These are phyloP conservation scores for Annulohypoxylon maeteangense DNA, from an alignment of 495 filamentous ascomycete species.

Conservation along the genomic window DNA sequence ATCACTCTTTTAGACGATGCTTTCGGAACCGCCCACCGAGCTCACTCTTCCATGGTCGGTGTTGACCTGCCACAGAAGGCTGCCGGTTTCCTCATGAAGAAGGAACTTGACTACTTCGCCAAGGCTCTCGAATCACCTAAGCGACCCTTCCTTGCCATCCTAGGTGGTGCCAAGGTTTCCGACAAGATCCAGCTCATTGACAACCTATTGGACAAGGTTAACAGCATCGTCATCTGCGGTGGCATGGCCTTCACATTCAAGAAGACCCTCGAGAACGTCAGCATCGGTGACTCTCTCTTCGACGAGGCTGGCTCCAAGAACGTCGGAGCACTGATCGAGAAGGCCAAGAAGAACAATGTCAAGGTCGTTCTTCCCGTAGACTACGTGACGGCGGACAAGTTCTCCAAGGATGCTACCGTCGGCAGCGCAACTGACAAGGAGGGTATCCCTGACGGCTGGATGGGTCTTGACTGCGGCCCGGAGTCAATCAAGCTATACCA, in stretches of 20 bases:
- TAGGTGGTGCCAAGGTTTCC: conserved; percentile 96
- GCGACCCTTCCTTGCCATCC: conserved; percentile 97
- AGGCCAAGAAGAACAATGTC: conserved; percentile 96
- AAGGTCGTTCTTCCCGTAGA: conserved; percentile 94
- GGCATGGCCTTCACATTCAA: conserved; percentile 99
- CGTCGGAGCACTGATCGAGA: conserved; percentile 85
- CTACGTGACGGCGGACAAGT: conserved; percentile 96
- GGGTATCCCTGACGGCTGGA: conserved; percentile 95
- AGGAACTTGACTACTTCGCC: conserved; percentile 99
- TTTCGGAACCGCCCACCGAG: conserved; percentile 97
- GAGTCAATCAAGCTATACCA: conserved; percentile 87
- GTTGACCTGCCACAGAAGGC: conserved; percentile 95
- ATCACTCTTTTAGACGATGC: conserved; percentile 77
- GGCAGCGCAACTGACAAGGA: conserved; percentile 85
- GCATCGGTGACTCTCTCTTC: conserved; percentile 92
- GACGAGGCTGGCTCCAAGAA: conserved; percentile 96
- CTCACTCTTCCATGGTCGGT: conserved; percentile 99
- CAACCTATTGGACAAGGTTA: conserved; percentile 96
- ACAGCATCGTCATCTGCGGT: conserved; percentile 95
- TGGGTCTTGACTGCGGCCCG: conserved; percentile 94
- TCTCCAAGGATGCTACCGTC: conserved; percentile 82
- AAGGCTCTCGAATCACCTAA: conserved; percentile 92
- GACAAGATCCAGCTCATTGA: conserved; percentile 99
- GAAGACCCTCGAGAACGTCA: conserved; percentile 90
- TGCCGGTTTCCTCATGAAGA: conserved; percentile 98